Conservation (phyloP, 352 stramenopile genomes). For the Globisporangium rhizosaccharum region DNA sequence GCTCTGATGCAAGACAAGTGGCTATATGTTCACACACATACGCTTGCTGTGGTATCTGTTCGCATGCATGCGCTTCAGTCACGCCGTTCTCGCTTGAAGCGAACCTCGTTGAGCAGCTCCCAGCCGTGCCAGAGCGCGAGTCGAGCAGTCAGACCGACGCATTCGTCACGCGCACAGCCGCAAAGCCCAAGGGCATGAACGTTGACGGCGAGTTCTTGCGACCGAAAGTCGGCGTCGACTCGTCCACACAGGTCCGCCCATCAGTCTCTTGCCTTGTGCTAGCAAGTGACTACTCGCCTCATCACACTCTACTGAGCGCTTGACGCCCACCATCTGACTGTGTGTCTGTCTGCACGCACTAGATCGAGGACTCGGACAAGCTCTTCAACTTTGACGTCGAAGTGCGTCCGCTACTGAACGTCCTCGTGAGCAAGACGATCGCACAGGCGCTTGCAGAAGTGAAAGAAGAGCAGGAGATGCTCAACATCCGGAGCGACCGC, state of each 20-base stretch:
- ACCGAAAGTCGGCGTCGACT: conserved; percentile 72
- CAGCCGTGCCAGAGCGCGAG: conserved; percentile 27
- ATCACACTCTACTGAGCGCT: not conserved
- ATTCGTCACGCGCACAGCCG: conserved; percentile 33
- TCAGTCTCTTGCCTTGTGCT: not conserved
- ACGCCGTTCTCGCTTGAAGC: conserved; percentile 50
- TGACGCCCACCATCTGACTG: not conserved
- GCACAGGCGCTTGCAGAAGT: conserved; percentile 73
- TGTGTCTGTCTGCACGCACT: not conserved
- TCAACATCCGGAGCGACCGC: conserved; percentile 30
- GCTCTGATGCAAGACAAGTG: too few relatives aligned
- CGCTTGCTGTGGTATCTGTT: not conserved
- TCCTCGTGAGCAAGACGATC: conserved; percentile 80
- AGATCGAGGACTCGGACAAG: conserved; percentile 70
- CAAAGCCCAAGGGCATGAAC: conserved; percentile 26
- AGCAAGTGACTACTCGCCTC: not conserved
- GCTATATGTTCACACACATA: too few relatives aligned
- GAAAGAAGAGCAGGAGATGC: conserved; percentile 69
- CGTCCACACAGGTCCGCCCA: conserved; percentile 44
- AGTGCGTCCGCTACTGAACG: conserved; percentile 65
- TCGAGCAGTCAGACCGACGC: conserved; percentile 65
- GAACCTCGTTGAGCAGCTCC: conserved; percentile 59
- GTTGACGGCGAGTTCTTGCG: conserved; percentile 49
- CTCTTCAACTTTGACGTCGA: conserved; percentile 83
- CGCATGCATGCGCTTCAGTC: conserved; percentile 19